Evolutionary conservation across 495 filamentous ascomycete genomes (phyloP), one percentile per base, ranked within the genome.

Genomic region (Penicillium nucicola): DNA sequence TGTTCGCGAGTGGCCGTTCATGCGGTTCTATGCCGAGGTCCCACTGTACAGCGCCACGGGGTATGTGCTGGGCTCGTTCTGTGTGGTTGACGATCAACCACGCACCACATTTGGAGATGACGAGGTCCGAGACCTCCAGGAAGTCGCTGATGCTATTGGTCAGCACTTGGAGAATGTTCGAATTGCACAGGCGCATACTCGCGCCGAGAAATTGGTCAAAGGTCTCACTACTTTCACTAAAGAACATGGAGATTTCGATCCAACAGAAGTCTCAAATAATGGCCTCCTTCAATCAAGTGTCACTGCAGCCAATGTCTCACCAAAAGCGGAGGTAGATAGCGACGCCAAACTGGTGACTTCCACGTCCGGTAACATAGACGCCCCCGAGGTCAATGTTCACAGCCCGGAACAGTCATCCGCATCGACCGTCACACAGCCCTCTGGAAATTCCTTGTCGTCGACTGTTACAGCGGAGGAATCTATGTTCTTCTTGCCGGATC

Each of bases 1-100:
- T 50, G 69, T 80, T 28, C 44, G 53, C 18, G 61, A 58, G 18
- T 65, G 72, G 74, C 67, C 79, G 1, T 51, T 66, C 38, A 61
- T 75, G 35, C 70, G 64, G 14, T 88, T 84, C 61, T 88, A 87
- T 52, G 82, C 81, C 6, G 84, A 80, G 12, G 82, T 83, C 1
- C 84, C 85, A 0, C 69, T 88, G 8, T 68, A 77, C 28, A 83
- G 80, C 4, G 77, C 72, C 14, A 67, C 69, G 15, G 85, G 84
- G 10, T 74, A 81, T 40, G 76, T 79, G 6, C 82, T 88, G 45
- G 85, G 85, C 17, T 80, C 79, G 1, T 78, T 82, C 49, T 83
- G 79, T 43, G 70, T 87, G 10, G 64, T 84, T 4, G 84, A 87
- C 57, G 70, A 79, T 30, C 65, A 70, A 25, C 77, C 80, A 6